Evolutionary conservation across 164 flowering plant genomes (phyloP).

Genomic region (Akebia trifoliata): DNA sequence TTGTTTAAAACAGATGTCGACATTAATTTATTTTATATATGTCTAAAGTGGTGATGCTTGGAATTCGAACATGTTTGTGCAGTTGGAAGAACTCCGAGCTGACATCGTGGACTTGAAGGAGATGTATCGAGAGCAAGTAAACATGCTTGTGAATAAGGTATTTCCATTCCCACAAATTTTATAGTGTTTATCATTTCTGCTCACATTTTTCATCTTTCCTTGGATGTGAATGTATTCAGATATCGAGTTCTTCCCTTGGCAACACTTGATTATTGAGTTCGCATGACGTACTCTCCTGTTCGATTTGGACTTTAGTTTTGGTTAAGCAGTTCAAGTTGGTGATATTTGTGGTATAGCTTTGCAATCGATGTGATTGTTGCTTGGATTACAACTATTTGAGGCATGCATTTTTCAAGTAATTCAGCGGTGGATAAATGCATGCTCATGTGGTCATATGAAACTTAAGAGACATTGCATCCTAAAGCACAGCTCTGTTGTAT

Average conservation of each 20-base stretch:
- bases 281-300: neutral
- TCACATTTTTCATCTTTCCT: neutral
- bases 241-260: conserved; percentile 37
- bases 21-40: no score
- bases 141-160: conserved; percentile 92
- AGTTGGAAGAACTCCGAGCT: conserved; percentile 97
- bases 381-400: no score
- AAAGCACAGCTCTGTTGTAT: conserved; percentile 2
- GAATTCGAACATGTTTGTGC: conserved; percentile 16
- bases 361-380: conserved; percentile 1
- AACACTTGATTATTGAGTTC: conserved; percentile 16
- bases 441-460: neutral
- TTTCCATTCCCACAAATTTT: neutral
- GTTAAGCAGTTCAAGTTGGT: neutral
- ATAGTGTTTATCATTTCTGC: neutral
- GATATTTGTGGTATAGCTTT: conserved; percentile 4
- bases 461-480: neutral
- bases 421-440: no score
- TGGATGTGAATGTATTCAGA: conserved; percentile 47
- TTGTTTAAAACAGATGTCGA: no score
- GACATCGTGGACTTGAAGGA: conserved; percentile 94
- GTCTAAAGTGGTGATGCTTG: neutral
- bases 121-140: conserved; percentile 99
- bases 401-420: no score
- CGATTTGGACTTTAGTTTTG: neutral